These are phyloP conservation scores for Meyerozyma athensensis DNA, from an alignment of 1,139 yeast species.

Conservation along the genomic window DNA sequence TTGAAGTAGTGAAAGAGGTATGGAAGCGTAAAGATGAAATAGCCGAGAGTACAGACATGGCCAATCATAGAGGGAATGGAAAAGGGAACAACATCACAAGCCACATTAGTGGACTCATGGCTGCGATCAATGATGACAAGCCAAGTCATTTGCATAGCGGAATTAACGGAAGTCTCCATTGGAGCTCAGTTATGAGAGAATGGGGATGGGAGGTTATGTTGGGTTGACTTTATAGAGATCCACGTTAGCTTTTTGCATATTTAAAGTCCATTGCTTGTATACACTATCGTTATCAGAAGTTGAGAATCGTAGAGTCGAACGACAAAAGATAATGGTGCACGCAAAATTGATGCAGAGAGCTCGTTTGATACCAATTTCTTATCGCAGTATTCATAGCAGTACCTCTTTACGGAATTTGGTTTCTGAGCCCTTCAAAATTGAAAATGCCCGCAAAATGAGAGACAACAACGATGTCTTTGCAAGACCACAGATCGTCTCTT, in stretches of 20 bases:
- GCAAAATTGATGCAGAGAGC: not conserved
- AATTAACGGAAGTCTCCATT: slow-evolving; percentile 52
- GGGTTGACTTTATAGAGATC: slow-evolving; percentile 20
- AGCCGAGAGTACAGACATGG: slow-evolving; percentile 7
- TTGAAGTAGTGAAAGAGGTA: slow-evolving; percentile 66
- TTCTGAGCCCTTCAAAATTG: slow-evolving; percentile 26
- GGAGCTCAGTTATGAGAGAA: slow-evolving; percentile 67
- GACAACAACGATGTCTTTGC: slow-evolving; percentile 29
- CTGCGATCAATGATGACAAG: slow-evolving; percentile 28
- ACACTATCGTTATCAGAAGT: no score
- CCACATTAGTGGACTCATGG: slow-evolving; percentile 41
- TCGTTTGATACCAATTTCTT: not conserved
- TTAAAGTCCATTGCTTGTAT: no score
- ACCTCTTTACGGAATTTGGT: not conserved
- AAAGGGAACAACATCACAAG: slow-evolving; percentile 26
- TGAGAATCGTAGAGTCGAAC: no score
- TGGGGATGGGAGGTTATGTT: slow-evolving; percentile 72
- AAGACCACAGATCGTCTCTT: slow-evolving; percentile 49
- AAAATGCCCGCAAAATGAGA: slow-evolving; percentile 22
- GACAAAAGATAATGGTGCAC: no score
- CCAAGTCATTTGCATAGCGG: slow-evolving; percentile 29
- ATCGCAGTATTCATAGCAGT: no score
- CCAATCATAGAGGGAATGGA: slow-evolving; percentile 17
- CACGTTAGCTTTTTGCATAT: no score
- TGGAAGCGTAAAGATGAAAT: slow-evolving; percentile 54